Evolutionary conservation across 192 early-diverging fungal species (phyloP).

Genomic region (Coemansia sp.): DNA sequence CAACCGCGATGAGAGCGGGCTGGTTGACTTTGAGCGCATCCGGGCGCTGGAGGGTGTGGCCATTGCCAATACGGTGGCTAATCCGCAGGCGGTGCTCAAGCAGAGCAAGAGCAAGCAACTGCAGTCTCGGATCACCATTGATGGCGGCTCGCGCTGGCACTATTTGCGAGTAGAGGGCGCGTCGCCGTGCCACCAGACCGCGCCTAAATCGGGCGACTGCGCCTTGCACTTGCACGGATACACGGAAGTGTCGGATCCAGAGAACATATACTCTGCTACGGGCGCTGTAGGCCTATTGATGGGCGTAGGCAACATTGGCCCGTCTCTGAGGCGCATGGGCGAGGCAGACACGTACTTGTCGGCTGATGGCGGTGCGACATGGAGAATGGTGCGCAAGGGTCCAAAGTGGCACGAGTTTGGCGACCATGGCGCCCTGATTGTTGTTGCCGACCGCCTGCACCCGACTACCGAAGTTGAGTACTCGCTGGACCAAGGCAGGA

Average conservation of each 20-base stretch:
- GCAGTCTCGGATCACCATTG: constrained; percentile 67
- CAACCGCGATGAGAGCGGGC: constrained; percentile 69
- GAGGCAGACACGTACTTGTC: constrained; percentile 85
- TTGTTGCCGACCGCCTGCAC: constrained; percentile 77
- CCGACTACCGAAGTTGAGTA: constrained; percentile 63
- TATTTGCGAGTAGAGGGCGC: constrained; percentile 27
- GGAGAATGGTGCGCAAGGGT: constrained; percentile 78
- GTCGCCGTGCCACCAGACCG: constrained; percentile 54
- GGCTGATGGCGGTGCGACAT: constrained; percentile 79
- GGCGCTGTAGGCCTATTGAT: constrained; percentile 85
- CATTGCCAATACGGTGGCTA: constrained; percentile 75
- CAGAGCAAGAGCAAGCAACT: constrained; percentile 60
- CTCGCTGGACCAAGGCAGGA: constrained; percentile 75
- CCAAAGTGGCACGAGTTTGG: constrained; percentile 93
- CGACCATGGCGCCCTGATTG: constrained; percentile 83
- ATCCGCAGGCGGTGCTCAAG: constrained; percentile 57
- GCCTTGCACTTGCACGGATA: constrained; percentile 83
- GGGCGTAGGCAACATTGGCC: constrained; percentile 91
- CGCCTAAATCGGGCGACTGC: constrained; percentile 53
- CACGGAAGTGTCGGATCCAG: constrained; percentile 72
- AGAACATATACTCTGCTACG: constrained; percentile 75
- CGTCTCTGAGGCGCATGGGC: constrained; percentile 57
- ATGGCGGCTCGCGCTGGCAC: constrained; percentile 80
- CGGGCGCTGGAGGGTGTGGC: constrained; percentile 83
- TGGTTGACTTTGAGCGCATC: constrained; percentile 90